These are phyloP conservation scores for Odontarrhena argentea DNA, from an alignment of 345 rosid genomes.

Conservation along the genomic window DNA sequence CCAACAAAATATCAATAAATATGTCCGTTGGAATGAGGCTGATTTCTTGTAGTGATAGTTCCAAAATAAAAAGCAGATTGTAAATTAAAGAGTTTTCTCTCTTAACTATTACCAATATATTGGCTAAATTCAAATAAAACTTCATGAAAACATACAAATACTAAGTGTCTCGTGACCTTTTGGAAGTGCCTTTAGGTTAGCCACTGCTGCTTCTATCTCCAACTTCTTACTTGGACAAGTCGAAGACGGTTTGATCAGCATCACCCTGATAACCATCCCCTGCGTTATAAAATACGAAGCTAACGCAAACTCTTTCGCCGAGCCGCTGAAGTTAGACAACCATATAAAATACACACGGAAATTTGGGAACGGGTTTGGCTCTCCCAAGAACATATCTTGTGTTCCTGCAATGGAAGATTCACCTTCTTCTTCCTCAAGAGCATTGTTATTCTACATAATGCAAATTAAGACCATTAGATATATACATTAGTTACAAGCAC, in stretches of 20 bases:
- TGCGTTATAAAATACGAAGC: slow-evolving; percentile 16
- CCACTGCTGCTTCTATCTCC: not conserved
- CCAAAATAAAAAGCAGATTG: not conserved
- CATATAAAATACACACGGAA: not conserved
- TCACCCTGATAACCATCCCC: not conserved
- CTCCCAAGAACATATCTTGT: not conserved
- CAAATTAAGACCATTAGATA: no score
- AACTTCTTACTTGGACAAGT: not conserved
- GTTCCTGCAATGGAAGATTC: not conserved
- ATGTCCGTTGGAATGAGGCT: no score
- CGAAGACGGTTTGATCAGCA: not conserved
- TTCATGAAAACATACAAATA: not conserved
- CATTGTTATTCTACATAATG: no score
- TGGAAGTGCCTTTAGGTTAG: not conserved
- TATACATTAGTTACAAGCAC: not conserved
- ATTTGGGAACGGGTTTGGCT: slow-evolving; percentile 1
- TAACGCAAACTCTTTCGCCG: slow-evolving; percentile 6
- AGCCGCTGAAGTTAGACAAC: slow-evolving; percentile 4
- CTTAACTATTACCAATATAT: not conserved
- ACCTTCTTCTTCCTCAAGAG: not conserved
- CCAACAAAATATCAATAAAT: no score
- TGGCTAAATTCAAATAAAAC: not conserved
- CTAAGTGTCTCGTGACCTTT: not conserved
- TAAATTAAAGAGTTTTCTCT: not conserved
- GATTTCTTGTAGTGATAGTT: no score